A percentile compares a stretch with the other conserved stretches of the same genome.
phyloP scores from a whole-genome alignment of 2,329 filamentous ascomycete species.

The Amylocarpus encephaloides region DNA sequence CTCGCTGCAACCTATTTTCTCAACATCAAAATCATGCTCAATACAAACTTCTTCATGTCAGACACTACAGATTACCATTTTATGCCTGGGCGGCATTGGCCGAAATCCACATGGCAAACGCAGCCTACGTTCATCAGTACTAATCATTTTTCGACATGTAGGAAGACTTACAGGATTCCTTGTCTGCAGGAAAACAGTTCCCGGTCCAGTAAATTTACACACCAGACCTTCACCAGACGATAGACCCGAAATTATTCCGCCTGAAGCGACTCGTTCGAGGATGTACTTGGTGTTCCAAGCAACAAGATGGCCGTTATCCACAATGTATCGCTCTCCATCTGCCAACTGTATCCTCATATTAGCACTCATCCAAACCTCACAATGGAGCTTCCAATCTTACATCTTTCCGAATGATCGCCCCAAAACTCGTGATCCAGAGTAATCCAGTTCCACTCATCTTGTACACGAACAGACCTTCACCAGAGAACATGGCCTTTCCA shows the following conservation, averaged over 20 bases:
- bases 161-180: conserved; percentile 62
- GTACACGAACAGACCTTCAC: conserved; percentile 87
- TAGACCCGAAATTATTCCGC: conserved; percentile 85
- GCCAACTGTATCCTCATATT: conserved; percentile 34
- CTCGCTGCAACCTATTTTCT: neutral
- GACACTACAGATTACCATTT: neutral
- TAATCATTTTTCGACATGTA: neutral
- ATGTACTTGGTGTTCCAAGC: conserved; percentile 96
- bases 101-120: conserved; percentile 28
- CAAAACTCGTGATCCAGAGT: conserved; percentile 87
- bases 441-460: conserved; percentile 76
- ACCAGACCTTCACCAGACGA: conserved; percentile 81
- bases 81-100: conserved; percentile 21
- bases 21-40: neutral
- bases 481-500: conserved; percentile 86
- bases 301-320: conserved; percentile 89
- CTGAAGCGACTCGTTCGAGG: conserved; percentile 82
- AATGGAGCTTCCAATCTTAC: conserved; percentile 45
- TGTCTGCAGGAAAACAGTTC: conserved; percentile 88
- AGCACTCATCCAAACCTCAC: neutral
- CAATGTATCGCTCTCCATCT: conserved; percentile 78
- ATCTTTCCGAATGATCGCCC: conserved; percentile 91
- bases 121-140: conserved; percentile 14
- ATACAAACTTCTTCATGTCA: neutral
- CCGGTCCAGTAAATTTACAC: conserved; percentile 89